Conservation (phyloP, 2,329 filamentous ascomycete species). For the Elsinoe australis region DNA sequence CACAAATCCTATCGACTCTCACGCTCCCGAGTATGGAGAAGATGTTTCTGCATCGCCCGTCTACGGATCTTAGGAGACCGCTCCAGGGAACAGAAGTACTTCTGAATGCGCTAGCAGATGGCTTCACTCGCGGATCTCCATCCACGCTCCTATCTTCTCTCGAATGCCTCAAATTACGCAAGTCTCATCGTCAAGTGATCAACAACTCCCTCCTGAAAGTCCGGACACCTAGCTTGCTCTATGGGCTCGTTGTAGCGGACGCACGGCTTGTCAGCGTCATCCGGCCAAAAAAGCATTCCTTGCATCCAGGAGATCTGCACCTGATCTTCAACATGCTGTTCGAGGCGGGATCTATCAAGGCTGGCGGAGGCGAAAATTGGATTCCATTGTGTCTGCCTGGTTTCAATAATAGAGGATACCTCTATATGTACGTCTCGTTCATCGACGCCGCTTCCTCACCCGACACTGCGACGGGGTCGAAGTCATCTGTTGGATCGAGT, state of each 20-base stretch:
- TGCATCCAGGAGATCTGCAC: constrained; percentile 91
- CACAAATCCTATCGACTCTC: constrained; percentile 93
- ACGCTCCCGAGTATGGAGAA: constrained; percentile 79
- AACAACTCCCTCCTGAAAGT: constrained; percentile 80
- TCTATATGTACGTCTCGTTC: constrained; percentile 99
- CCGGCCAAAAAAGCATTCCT: constrained; percentile 83
- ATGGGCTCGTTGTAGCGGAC: constrained; percentile 87
- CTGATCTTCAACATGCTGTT: constrained; percentile 99
- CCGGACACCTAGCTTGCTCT: constrained; percentile 70
- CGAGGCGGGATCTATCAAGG: constrained; percentile 83
- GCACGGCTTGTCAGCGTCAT: constrained; percentile 92
- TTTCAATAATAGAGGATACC: constrained; percentile 92
- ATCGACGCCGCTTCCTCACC: constrained; percentile 54
- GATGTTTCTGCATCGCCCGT: constrained; percentile 83
- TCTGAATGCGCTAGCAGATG: constrained; percentile 85
- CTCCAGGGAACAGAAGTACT: constrained; percentile 86
- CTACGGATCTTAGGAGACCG: constrained; percentile 84
- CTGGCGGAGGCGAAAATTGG: constrained; percentile 94
- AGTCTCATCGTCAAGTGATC: constrained; percentile 75
- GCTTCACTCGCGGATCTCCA: constrained; percentile 85
- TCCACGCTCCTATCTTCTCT: constrained; percentile 81
- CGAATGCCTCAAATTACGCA: constrained; percentile 87
- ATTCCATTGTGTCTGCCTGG: constrained; percentile 91
- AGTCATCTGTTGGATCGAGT: not conserved
- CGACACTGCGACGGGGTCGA: constrained; percentile 27